These are phyloP conservation scores for Salix viminalis DNA, from an alignment of 345 rosid species.

Conservation along the genomic window DNA sequence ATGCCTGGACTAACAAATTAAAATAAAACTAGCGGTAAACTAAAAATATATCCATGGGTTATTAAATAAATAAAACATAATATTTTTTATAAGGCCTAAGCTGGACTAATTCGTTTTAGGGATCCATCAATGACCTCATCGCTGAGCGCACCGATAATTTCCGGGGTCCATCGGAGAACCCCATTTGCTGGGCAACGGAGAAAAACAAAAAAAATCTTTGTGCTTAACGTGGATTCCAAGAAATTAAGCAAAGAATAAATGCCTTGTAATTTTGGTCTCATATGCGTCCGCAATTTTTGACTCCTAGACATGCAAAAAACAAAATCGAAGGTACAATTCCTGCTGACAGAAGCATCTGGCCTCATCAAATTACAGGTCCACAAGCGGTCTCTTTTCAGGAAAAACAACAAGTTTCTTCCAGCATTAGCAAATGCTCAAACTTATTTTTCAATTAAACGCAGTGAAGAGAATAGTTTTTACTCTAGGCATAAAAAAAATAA, in stretches of 20 bases:
- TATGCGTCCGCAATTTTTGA: not conserved
- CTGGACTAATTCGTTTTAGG: not conserved
- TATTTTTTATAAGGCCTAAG: not conserved
- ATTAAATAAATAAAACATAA: not conserved
- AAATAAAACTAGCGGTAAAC: too few relatives aligned
- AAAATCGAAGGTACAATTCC: not conserved
- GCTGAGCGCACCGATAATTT: not conserved
- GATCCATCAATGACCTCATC: not conserved
- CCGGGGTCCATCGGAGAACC: not conserved
- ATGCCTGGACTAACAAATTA: too few relatives aligned
- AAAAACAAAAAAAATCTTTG: not conserved
- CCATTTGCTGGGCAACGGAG: not conserved
- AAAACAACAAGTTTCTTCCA: not conserved
- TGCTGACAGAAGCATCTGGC: not conserved
- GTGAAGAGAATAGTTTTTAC: too few relatives aligned
- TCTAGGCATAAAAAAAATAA: too few relatives aligned
- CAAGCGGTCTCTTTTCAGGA: not conserved
- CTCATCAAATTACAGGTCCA: not conserved
- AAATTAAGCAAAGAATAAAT: not conserved
- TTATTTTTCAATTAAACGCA: too few relatives aligned
- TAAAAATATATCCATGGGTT: not conserved
- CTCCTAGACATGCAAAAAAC: not conserved
- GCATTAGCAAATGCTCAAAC: too few relatives aligned
- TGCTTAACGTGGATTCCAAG: constrained; percentile 4
- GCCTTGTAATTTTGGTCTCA: not conserved